A percentile compares a stretch with the other conserved stretches of the same genome.
Conservation (phyloP, 2,329 filamentous ascomycete species). For the Elsinoe arachidis region DNA sequence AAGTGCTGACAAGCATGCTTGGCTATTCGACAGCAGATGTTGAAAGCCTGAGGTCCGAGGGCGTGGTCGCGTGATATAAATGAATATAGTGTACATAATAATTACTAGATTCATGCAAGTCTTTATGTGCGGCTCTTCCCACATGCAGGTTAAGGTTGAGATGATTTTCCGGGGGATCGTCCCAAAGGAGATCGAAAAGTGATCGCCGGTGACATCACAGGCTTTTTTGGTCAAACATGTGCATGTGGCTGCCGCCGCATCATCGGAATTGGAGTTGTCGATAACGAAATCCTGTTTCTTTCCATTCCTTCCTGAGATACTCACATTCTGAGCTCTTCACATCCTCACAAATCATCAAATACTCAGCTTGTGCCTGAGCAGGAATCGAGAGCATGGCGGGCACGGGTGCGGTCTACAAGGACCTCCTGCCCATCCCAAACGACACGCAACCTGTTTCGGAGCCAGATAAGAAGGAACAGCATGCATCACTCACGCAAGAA, state of each 20-base stretch:
- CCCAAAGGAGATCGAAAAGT: too few relatives aligned
- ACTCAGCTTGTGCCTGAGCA: background rate
- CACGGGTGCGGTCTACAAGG: slow-evolving; percentile 17
- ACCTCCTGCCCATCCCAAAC: slow-evolving; percentile 29
- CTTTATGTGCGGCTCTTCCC: background rate
- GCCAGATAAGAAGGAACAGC: slow-evolving; percentile 24
- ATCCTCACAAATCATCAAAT: background rate
- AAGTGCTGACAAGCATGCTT: slow-evolving; percentile 59
- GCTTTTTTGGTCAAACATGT: too few relatives aligned
- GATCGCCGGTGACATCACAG: background rate
- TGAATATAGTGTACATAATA: background rate
- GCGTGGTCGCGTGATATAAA: slow-evolving; percentile 50
- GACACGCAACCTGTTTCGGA: slow-evolving; percentile 24
- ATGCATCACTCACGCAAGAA: slow-evolving; percentile 30
- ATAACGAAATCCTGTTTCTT: background rate
- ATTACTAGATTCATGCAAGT: background rate
- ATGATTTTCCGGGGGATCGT: slow-evolving; percentile 1
- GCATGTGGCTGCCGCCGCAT: background rate
- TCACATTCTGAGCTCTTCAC: background rate
- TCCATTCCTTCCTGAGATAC: background rate
- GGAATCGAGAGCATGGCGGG: slow-evolving; percentile 1
- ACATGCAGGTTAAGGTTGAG: too few relatives aligned
- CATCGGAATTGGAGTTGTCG: background rate
- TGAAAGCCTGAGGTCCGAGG: slow-evolving; percentile 51
- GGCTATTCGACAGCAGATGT: slow-evolving; percentile 54